Conservation (phyloP, 2,329 filamentous ascomycete species). For the Ascochyta pisi region DNA sequence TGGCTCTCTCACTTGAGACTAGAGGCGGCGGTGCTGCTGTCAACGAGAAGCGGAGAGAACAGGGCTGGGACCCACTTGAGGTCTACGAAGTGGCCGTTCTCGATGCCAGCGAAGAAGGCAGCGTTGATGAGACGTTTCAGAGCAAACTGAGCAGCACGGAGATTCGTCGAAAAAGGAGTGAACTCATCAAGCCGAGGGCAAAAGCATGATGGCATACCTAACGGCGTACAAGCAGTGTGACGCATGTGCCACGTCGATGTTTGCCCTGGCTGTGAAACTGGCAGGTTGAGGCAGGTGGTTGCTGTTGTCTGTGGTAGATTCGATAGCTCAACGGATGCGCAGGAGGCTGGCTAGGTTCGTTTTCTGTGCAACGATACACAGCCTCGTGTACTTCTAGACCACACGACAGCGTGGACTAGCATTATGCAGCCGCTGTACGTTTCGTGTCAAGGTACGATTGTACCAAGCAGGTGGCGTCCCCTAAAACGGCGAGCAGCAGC, state of each 20-base stretch:
- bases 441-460: conserved; percentile 15
- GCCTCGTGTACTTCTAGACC: conserved; percentile 27
- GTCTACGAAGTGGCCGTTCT: conserved; percentile 91
- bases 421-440: conserved; percentile 30
- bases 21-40: conserved; percentile 82
- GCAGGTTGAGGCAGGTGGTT: conserved; percentile 6
- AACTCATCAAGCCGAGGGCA: conserved; percentile 32
- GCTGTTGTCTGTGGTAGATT: conserved; percentile 13
- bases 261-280: conserved; percentile 1
- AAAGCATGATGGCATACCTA: conserved; percentile 27
- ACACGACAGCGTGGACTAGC: conserved; percentile 32
- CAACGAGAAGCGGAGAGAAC: conserved; percentile 79
- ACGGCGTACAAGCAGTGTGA: neutral
- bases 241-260: conserved; percentile 16
- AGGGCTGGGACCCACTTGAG: conserved; percentile 77
- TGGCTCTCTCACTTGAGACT: conserved; percentile 90
- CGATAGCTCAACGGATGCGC: conserved; percentile 23
- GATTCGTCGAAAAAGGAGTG: conserved; percentile 62
- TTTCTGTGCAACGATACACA: conserved; percentile 36
- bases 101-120: conserved; percentile 66
- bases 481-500: conserved; percentile 24
- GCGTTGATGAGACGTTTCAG: conserved; percentile 67
- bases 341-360: conserved; percentile 24
- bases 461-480: conserved; percentile 22
- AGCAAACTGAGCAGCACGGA: conserved; percentile 92